Evolutionary conservation across 2,329 filamentous ascomycete genomes (phyloP).

Genomic region (Fusarium buharicum): DNA sequence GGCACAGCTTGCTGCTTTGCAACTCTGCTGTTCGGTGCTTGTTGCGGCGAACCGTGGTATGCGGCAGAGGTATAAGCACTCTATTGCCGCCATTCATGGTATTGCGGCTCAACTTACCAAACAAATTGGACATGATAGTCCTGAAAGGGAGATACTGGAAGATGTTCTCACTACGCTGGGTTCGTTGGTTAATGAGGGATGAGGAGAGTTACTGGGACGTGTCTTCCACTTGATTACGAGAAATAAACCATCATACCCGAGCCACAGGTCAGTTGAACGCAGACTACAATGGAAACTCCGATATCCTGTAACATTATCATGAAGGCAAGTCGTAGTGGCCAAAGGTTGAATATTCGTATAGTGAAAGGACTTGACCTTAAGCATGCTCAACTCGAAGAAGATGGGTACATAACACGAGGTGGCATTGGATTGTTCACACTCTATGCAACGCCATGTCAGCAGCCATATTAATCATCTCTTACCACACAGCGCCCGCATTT

Average conservation of each 20-base stretch:
- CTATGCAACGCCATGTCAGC: constrained; percentile 21
- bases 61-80: constrained; percentile 62
- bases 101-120: constrained; percentile 57
- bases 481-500: constrained; percentile 18
- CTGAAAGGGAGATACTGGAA: constrained; percentile 56
- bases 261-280: background rate
- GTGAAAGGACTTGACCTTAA: background rate
- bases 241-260: background rate
- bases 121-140: constrained; percentile 46
- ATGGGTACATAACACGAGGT: background rate
- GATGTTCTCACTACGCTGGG: constrained; percentile 55
- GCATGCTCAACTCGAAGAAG: background rate
- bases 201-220: background rate
- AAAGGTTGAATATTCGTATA: background rate
- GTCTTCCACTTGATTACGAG: background rate
- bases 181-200: constrained; percentile 28
- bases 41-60: constrained; percentile 58
- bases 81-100: constrained; percentile 61
- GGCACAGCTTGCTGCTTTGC: constrained; percentile 63
- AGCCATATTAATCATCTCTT: constrained; percentile 36
- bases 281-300: background rate
- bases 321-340: background rate
- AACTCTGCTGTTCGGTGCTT: constrained; percentile 66
- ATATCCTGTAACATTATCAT: background rate
- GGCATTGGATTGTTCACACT: background rate